Evolutionary conservation across 331 rosid genomes (phyloP).

Genomic region (Prunus yedoensis): DNA sequence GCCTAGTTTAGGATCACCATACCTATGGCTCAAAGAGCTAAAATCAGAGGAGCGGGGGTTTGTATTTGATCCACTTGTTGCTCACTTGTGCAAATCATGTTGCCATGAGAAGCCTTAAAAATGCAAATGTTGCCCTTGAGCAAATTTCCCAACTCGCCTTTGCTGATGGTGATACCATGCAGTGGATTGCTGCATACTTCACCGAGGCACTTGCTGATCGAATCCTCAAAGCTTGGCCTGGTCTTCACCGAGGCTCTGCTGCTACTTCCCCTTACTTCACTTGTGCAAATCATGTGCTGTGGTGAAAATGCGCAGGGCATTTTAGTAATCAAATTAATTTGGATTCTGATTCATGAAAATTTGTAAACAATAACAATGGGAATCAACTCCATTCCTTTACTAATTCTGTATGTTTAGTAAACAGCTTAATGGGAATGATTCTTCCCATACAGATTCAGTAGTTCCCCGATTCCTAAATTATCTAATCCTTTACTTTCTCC

Average conservation of each 20-base stretch:
- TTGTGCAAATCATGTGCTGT: too few relatives aligned
- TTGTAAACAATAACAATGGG: too few relatives aligned
- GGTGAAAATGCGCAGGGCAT: too few relatives aligned
- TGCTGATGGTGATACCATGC: constrained; percentile 87
- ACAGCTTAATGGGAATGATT: too few relatives aligned
- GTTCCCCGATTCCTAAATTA: too few relatives aligned
- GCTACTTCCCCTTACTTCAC: too few relatives aligned
- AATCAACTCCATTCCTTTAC: too few relatives aligned
- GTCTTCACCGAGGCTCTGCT: constrained; percentile 38
- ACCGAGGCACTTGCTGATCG: constrained; percentile 77
- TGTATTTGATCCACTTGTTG: constrained; percentile 62
- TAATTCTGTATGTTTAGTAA: too few relatives aligned
- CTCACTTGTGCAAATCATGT: neutral
- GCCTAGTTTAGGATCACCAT: constrained; percentile 66
- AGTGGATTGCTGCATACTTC: constrained; percentile 75
- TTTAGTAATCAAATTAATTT: too few relatives aligned
- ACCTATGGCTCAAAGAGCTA: constrained; percentile 65
- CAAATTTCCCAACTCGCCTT: constrained; percentile 81
- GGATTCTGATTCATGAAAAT: too few relatives aligned
- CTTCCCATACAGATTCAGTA: too few relatives aligned
- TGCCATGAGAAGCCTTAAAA: constrained; percentile 61
- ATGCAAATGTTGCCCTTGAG: constrained; percentile 69
- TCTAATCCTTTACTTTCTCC: too few relatives aligned
- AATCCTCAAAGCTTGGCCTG: constrained; percentile 75
- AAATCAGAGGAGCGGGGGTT: constrained; percentile 76